A percentile compares a stretch with the other conserved stretches of the same genome.
These are phyloP conservation scores for Erysimum pusillum DNA, from an alignment of 441 rosid species.

Conservation along the genomic window DNA sequence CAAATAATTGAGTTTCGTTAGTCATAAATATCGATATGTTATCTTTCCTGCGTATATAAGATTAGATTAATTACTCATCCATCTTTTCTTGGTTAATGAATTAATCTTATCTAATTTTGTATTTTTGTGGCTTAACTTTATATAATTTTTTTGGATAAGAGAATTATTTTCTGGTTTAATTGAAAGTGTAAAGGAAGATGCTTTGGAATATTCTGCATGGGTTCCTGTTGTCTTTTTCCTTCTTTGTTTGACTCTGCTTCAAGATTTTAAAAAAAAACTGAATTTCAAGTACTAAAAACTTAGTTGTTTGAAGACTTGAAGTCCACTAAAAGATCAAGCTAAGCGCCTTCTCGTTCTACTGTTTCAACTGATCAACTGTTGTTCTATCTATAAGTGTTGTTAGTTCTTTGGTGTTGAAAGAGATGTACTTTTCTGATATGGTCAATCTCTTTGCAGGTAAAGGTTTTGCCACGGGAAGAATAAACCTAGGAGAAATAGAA, in stretches of 20 bases:
- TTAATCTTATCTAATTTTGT: conserved; percentile 24
- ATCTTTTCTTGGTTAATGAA: conserved; percentile 8
- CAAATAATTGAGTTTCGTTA: conserved; percentile 25
- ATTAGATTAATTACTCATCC: conserved; percentile 23
- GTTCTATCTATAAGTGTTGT: not conserved
- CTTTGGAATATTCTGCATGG: conserved; percentile 46
- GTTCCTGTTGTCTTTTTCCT: conserved; percentile 25
- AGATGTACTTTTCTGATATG: conserved; percentile 12
- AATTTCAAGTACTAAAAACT: conserved; percentile 6
- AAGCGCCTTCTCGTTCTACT: conserved; percentile 2
- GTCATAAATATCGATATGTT: not conserved
- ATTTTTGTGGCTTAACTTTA: conserved; percentile 14
- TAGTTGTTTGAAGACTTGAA: not conserved
- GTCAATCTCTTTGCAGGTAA: conserved; percentile 53
- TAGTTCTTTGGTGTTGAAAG: conserved; percentile 24
- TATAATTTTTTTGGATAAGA: not conserved
- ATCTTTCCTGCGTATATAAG: not conserved
- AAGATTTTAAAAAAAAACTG: not conserved
- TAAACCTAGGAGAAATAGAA: conserved; percentile 65
- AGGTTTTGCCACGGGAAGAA: conserved; percentile 67
- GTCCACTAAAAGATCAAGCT: not conserved
- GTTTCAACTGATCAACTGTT: not conserved
- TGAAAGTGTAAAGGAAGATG: conserved; percentile 32
- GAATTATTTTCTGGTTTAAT: conserved; percentile 5
- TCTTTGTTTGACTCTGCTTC: conserved; percentile 26